Evolutionary conservation across 2,329 filamentous ascomycete species (phyloP), one percentile per base, ranked within the genome.

Genomic region (Tolypocladium paradoxum): DNA sequence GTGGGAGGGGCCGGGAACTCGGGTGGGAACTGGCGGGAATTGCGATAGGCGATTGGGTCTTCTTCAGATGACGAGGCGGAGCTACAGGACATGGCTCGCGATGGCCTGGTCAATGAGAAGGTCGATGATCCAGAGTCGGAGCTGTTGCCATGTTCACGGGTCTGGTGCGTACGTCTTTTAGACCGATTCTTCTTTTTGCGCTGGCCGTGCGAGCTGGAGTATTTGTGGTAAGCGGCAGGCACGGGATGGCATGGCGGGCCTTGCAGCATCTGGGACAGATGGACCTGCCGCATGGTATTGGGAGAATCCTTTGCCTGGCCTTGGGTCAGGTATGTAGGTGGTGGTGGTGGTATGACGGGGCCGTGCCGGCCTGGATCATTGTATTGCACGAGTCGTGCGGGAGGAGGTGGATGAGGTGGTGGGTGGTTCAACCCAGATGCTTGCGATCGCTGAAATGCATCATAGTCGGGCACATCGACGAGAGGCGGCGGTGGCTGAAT

Each of bases 1-100:
- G 51, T 52, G 14, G 60, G 58, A 27, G 61, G 58, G 5, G 65
- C 62, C n/a, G 66, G 66, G 18, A 66, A 61, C 22, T 61, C 55
- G 9, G 66, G 66, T n/a, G 66, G 66, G 36, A 68, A 68, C 7
- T 63, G 60, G 22, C 65, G 59, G 16, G 64, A 58, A 38, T 64
- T 66, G 33, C 64, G 58, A 48, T 65, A 65, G 8, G 56, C 57
- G 20, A 67, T 54, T 18, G 60, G 60, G 38, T 66, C 65, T 31
- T 63, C 61, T n/a, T 61, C 59, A 7, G 65, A 66, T 2, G 53
- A 58, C 8, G 60, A 59, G 16, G 58, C 57, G 14, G 62, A 63
- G 38, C 58, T 60, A 20, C 57, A 62, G 12, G 55, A 48, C 24
- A 52, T 51, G 46, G 61, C 57, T 33, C 55, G 54, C 34, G 56